These are phyloP conservation scores for Dendrobium nobile DNA, from an alignment of 106 monocot species.

Conservation along the genomic window DNA sequence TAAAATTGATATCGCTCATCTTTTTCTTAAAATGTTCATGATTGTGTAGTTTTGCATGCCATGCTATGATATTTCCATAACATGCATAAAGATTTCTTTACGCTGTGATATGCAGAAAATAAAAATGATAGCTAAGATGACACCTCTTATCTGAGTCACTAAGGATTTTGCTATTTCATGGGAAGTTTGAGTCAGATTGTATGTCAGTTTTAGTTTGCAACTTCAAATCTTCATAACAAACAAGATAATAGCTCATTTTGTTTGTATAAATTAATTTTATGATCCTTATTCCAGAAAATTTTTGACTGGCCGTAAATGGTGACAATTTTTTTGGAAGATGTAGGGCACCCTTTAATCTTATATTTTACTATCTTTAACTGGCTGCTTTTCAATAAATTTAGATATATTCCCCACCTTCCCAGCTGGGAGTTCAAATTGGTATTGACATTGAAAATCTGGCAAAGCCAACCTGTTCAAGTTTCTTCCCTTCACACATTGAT, in stretches of 20 bases:
- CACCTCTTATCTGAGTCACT: neutral
- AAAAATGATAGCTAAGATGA: neutral
- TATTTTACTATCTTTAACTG: neutral
- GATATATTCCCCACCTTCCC: neutral
- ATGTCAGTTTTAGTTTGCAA: neutral
- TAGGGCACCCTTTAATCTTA: neutral
- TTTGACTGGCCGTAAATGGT: neutral
- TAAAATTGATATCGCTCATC: neutral
- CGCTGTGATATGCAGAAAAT: neutral
- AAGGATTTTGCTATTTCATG: neutral
- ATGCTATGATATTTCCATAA: neutral
- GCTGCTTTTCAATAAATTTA: neutral
- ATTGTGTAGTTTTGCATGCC: neutral
- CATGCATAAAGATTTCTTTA: neutral
- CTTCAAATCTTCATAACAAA: neutral
- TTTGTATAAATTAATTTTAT: neutral
- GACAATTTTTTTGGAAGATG: neutral
- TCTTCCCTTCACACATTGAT: neutral
- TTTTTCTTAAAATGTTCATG: neutral
- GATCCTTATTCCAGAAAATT: neutral
- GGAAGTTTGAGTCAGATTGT: neutral
- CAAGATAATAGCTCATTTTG: neutral
- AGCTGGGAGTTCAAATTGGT: neutral
- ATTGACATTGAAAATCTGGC: neutral
- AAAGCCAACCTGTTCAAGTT: neutral